Evolutionary conservation across 371 early-diverging fungal genomes (phyloP), one percentile per base, ranked within the genome.

Genomic region (Paraphysoderma sedebokerense): DNA sequence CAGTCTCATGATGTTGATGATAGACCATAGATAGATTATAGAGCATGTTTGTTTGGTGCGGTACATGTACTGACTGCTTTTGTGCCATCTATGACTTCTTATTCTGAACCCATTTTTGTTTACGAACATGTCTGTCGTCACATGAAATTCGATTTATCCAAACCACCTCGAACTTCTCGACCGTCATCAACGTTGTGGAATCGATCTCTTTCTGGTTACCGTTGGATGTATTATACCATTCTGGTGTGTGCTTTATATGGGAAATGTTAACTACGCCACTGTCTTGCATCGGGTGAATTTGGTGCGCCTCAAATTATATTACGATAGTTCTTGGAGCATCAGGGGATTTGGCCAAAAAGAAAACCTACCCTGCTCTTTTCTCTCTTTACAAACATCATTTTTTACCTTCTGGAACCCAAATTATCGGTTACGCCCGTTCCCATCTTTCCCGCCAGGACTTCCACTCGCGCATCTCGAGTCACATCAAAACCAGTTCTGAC

Each of bases 331-430:
- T 91, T 36, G 92, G 92, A 22, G 92, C 92, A 27, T 87, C 87
- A 8, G 92, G 96, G 20, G 96, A 95, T 55, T 75, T 95, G 49
- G 96, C 92, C 15, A 90, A 83, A 65, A 92, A 92, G 58, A 98
- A 98, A 72, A 92, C 98, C 22, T 97, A 89, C 62, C 98, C 98
- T 15, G 92, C 98, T 0, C 76, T 96, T 13, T 98, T 77, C 63
- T 82, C 77, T 38, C 78, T 91, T 31, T 90, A 65, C 62, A 71
- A 68, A 51, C 76, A 77, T 58, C 64, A 61, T 0, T 80, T 82
- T 55, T 67, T 95, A n/a, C 86, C 88, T 15, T 5, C 31, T 11
- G 70, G 79, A 23, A 65, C 75, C 9, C 63, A 67, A 26, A 85
- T 99, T 50, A 73, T 98, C 29, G 98, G 96, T 12, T 99, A 98